These are phyloP conservation scores for Acer saccharum DNA, from an alignment of 345 rosid genomes.

Conservation along the genomic window DNA sequence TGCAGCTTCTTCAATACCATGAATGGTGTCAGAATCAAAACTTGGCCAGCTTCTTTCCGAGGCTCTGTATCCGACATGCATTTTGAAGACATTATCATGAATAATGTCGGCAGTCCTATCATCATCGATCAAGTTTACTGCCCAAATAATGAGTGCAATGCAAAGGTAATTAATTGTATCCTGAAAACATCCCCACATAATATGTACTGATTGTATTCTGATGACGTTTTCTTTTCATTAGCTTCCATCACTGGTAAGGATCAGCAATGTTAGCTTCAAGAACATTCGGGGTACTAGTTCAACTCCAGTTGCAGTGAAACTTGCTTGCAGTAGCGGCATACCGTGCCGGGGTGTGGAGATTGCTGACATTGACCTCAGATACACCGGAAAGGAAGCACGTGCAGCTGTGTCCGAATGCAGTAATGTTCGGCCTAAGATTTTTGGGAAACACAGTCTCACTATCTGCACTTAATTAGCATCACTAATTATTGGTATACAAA, in stretches of 20 bases:
- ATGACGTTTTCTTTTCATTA: neutral
- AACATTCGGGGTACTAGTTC: constrained; percentile 32
- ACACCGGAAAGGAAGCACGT: constrained; percentile 14
- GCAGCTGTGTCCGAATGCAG: constrained; percentile 18
- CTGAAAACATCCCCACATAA: too few species aligned
- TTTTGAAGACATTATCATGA: constrained; percentile 37
- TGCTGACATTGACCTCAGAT: constrained; percentile 28
- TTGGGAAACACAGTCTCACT: constrained; percentile 22
- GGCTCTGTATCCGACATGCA: constrained; percentile 33
- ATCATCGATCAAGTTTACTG: constrained; percentile 50
- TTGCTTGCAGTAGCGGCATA: constrained; percentile 24
- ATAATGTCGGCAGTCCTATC: constrained; percentile 33
- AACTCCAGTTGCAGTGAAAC: constrained; percentile 13
- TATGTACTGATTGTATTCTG: too few species aligned
- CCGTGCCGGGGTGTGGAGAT: constrained; percentile 33
- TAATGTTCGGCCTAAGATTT: constrained; percentile 26
- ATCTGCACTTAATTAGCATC: constrained; percentile 11
- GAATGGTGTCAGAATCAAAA: constrained; percentile 62
- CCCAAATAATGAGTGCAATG: constrained; percentile 31
- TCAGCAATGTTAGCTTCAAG: constrained; percentile 23
- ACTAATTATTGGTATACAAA: too few species aligned
- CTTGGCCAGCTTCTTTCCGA: constrained; percentile 45
- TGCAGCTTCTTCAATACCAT: constrained; percentile 34
- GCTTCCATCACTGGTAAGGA: constrained; percentile 30
- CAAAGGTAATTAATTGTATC: constrained; percentile 13